Evolutionary conservation across 1,139 yeast genomes (phyloP).

Genomic region (Geotrichum fermentans): DNA sequence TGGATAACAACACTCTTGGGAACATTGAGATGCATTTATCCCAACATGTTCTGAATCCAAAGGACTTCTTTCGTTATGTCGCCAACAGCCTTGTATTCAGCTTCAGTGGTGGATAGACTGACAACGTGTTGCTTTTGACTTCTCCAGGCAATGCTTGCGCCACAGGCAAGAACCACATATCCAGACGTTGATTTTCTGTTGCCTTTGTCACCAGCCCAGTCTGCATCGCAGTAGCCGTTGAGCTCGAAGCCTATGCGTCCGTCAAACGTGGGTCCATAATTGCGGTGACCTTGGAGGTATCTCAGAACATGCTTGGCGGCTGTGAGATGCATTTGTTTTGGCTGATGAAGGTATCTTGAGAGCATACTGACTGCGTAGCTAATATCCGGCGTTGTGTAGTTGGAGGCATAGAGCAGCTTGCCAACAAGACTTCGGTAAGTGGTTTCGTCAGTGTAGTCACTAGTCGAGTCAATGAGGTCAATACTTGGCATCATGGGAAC

Average conservation of each 20-base stretch:
- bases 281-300: constrained; percentile 18
- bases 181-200: constrained; percentile 19
- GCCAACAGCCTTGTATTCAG: constrained; percentile 9
- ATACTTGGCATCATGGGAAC: constrained; percentile 6
- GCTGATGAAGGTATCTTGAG: constrained; percentile 19
- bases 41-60: constrained; percentile 4
- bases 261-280: background rate
- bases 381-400: constrained; percentile 23
- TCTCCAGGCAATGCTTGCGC: constrained; percentile 19
- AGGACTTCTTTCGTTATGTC: constrained; percentile 4
- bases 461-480: constrained; percentile 7
- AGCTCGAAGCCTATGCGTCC: background rate
- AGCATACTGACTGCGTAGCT: constrained; percentile 15
- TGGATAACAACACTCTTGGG: background rate
- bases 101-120: constrained; percentile 4
- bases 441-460: constrained; percentile 14
- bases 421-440: constrained; percentile 22
- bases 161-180: constrained; percentile 15
- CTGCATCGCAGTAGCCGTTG: constrained; percentile 16
- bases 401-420: constrained; percentile 22
- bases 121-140: constrained; percentile 3
- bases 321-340: constrained; percentile 19
- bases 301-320: constrained; percentile 23
- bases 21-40: background rate
- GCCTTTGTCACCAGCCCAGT: constrained; percentile 20